Evolutionary conservation across 805 yeast species (phyloP).

Genomic region (Tetrapisispora namnaoensis): DNA sequence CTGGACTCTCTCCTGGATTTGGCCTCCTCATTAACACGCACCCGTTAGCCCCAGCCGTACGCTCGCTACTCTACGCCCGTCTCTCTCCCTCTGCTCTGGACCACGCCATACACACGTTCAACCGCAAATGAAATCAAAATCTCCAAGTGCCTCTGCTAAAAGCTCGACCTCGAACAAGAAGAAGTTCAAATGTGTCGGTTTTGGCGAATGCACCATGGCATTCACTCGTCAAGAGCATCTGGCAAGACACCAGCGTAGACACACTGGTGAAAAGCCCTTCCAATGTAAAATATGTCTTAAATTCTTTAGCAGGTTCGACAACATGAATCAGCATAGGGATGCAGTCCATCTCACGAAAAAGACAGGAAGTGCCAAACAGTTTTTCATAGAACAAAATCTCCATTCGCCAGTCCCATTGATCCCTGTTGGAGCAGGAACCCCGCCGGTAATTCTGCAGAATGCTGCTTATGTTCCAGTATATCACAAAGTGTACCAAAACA

Average conservation of each 20-base stretch:
- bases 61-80: too few relatives aligned
- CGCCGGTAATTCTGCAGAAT: background rate
- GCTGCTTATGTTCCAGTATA: background rate
- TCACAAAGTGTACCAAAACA: too few relatives aligned
- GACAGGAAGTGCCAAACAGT: background rate
- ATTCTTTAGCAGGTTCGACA: conserved; percentile 77
- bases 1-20: too few relatives aligned
- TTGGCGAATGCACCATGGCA: conserved; percentile 77
- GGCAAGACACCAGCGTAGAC: conserved; percentile 85
- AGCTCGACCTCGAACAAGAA: background rate
- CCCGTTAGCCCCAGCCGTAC: too few relatives aligned
- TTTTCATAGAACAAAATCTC: background rate
- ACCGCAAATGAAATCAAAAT: background rate
- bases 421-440: background rate
- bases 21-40: too few relatives aligned
- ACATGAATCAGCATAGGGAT: conserved; percentile 82
- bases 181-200: conserved; percentile 52
- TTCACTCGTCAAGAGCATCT: conserved; percentile 86
- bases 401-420: background rate
- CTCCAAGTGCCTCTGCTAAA: background rate
- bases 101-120: too few relatives aligned
- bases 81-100: too few relatives aligned
- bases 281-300: conserved; percentile 74
- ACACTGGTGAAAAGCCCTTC: conserved; percentile 91
- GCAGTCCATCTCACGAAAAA: conserved; percentile 48